A percentile compares a stretch with the other conserved stretches of the same genome.
Evolutionary conservation across 129 eudicot species (phyloP).

Genomic region (Arctium lappa): DNA sequence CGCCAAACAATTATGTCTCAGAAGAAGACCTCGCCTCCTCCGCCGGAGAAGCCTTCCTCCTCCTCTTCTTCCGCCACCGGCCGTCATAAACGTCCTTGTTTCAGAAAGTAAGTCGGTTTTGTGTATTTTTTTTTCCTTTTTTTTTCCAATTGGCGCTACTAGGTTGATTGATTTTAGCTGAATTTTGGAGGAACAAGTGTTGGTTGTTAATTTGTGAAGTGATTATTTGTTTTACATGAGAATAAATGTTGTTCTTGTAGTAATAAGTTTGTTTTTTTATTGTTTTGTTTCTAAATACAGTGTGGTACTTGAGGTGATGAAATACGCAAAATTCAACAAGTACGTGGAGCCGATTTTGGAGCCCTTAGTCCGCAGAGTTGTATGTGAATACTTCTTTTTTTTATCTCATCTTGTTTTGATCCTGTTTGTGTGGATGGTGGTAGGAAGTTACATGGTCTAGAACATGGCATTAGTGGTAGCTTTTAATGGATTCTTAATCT

Average conservation of each 20-base stretch:
- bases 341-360: constrained; percentile 68
- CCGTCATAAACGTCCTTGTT: constrained; percentile 35
- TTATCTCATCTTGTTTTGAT: constrained; percentile 1
- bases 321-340: constrained; percentile 36
- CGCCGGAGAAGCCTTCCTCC: constrained; percentile 28
- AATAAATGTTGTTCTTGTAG: neutral
- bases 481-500: constrained; percentile 1
- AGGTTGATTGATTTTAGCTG: neutral
- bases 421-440: constrained; percentile 18
- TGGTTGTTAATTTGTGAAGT: neutral
- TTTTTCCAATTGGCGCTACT: neutral
- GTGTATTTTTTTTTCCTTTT: no score
- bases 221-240: neutral
- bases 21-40: constrained; percentile 24
- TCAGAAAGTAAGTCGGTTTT: constrained; percentile 28
- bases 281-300: constrained; percentile 34
- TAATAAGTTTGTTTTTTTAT: neutral
- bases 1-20: constrained; percentile 24
- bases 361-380: constrained; percentile 90
- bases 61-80: constrained; percentile 17
- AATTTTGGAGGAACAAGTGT: neutral
- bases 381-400: constrained; percentile 34
- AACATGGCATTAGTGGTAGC: neutral
- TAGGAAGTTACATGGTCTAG: neutral
- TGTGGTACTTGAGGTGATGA: constrained; percentile 76